phyloP scores from a whole-genome alignment of 73 alveolate species.

The Halteria grandinella region DNA sequence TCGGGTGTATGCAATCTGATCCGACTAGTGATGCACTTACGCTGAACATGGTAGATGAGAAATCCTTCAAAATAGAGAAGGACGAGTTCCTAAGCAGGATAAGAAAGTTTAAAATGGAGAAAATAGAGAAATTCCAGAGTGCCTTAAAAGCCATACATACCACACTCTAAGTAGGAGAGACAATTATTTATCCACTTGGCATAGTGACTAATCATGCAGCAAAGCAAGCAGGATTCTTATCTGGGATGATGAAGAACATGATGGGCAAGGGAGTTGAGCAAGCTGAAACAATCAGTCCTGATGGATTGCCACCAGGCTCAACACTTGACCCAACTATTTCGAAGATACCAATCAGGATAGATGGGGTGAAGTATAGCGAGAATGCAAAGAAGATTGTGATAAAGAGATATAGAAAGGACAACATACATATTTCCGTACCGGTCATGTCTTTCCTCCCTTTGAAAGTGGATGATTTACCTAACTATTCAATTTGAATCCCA shows the following conservation, averaged over 20 bases:
- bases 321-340: too few relatives aligned
- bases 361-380: slow-evolving; percentile 3
- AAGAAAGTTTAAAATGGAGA: not conserved
- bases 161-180: too few relatives aligned
- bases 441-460: slow-evolving; percentile 25
- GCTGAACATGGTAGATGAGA: slow-evolving; percentile 42
- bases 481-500: too few relatives aligned
- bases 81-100: slow-evolving; percentile 7
- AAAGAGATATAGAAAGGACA: slow-evolving; percentile 30
- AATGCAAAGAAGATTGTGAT: slow-evolving; percentile 21
- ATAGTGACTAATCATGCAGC: too few relatives aligned
- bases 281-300: too few relatives aligned
- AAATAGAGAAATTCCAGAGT: slow-evolving; percentile 10
- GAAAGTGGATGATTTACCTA: slow-evolving; percentile 12
- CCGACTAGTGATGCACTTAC: slow-evolving; percentile 40
- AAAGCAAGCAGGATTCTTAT: too few relatives aligned
- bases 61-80: slow-evolving; percentile 17
- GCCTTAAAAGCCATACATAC: slow-evolving; percentile 51
- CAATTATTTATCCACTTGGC: too few relatives aligned
- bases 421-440: slow-evolving; percentile 28
- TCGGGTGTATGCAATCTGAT: slow-evolving; percentile 40
- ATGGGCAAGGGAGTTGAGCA: too few relatives aligned
- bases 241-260: too few relatives aligned
- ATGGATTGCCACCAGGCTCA: too few relatives aligned
- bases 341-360: slow-evolving; percentile 18